These are phyloP conservation scores for Barnettozyma sucrosica DNA, from an alignment of 805 yeast species.

Conservation along the genomic window DNA sequence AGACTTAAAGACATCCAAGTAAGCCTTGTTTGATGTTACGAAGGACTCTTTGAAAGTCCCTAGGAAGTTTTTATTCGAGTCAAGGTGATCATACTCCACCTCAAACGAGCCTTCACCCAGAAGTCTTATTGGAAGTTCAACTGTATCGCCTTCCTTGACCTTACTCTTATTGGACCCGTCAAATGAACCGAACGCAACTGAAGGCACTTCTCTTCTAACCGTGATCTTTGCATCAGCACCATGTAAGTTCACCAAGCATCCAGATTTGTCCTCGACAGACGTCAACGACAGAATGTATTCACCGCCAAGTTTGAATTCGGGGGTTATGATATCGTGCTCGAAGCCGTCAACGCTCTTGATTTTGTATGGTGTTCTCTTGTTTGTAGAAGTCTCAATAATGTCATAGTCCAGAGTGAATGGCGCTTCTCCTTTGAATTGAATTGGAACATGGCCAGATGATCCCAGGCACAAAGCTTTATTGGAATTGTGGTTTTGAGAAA, in stretches of 20 bases:
- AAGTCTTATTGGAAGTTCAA: conserved; percentile 53
- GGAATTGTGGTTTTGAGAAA: conserved; percentile 11
- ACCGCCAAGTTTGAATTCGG: conserved; percentile 61
- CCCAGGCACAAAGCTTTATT: conserved; percentile 39
- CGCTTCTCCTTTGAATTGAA: conserved; percentile 67
- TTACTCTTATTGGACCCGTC: conserved; percentile 33
- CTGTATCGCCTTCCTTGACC: conserved; percentile 57
- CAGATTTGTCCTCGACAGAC: conserved; percentile 66
- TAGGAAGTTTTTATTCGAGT: conserved; percentile 25
- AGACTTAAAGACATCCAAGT: conserved; percentile 33
- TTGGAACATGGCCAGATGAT: conserved; percentile 41
- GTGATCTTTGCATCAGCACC: conserved; percentile 58
- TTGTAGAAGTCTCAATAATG: conserved; percentile 50
- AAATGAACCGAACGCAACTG: conserved; percentile 38
- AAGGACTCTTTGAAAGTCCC: conserved; percentile 19
- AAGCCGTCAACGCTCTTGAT: conserved; percentile 36
- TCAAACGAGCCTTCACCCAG: conserved; percentile 53
- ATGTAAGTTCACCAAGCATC: conserved; percentile 68
- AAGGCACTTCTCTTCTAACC: conserved; percentile 68
- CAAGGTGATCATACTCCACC: conserved; percentile 30
- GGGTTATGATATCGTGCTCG: conserved; percentile 43
- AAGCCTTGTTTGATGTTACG: conserved; percentile 26
- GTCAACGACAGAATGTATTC: conserved; percentile 58
- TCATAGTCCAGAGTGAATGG: conserved; percentile 74
- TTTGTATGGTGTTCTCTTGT: conserved; percentile 39